Percentiles rank a stretch among this genome's conserved stretches.
Evolutionary conservation across 2,329 filamentous ascomycete genomes (phyloP).

Genomic region (Penicillium thymicola): DNA sequence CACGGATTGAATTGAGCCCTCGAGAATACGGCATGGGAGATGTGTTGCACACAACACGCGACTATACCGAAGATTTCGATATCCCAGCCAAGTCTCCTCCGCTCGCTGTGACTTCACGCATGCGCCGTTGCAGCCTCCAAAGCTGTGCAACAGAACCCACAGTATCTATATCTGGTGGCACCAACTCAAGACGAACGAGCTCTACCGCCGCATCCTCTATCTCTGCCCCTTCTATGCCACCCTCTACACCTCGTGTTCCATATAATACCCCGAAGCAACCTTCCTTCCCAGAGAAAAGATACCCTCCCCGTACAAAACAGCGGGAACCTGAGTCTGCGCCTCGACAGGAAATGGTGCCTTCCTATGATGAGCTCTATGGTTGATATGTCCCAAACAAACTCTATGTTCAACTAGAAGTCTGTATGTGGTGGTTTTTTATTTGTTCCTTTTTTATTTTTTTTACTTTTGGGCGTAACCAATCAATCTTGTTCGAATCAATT

Average conservation of each 20-base stretch:
- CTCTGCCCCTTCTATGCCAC: slow-evolving; percentile 25
- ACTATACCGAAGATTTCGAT: slow-evolving; percentile 22
- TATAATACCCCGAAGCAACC: slow-evolving; percentile 8
- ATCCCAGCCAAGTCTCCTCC: slow-evolving; percentile 34
- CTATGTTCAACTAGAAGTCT: slow-evolving; percentile 1
- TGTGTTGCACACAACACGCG: not conserved
- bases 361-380: slow-evolving; percentile 41
- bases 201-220: slow-evolving; percentile 28
- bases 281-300: slow-evolving; percentile 21
- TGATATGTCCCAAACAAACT: slow-evolving; percentile 13
- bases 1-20: not conserved
- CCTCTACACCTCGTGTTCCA: slow-evolving; percentile 26
- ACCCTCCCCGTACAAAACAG: slow-evolving; percentile 15
- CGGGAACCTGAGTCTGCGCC: slow-evolving; percentile 20
- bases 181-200: slow-evolving; percentile 34
- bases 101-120: slow-evolving; percentile 37
- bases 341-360: slow-evolving; percentile 35
- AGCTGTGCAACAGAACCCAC: slow-evolving; percentile 29
- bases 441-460: not conserved
- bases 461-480: not conserved
- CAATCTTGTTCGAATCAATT: not conserved
- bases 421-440: not conserved
- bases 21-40: slow-evolving; percentile 11
- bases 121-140: slow-evolving; percentile 35
- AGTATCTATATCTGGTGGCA: slow-evolving; percentile 25